Evolutionary conservation across 768 basidiomycete species (phyloP).

Genomic region (Austroboletus festivus): DNA sequence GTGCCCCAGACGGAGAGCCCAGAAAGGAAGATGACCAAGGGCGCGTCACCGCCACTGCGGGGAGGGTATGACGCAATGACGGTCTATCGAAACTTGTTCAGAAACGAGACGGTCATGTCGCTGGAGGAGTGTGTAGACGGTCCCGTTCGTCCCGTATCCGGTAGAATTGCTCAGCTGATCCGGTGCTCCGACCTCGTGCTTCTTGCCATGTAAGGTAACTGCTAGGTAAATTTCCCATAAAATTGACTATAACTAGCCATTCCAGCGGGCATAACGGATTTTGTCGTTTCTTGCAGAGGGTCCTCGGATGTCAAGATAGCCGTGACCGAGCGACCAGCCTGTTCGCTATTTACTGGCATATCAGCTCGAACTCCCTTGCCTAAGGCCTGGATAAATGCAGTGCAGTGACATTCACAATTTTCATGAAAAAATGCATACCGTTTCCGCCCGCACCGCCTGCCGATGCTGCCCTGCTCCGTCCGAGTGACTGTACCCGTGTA

Average conservation of each 20-base stretch:
- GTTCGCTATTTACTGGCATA: conserved; percentile 4
- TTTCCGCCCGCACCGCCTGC: conserved; percentile 18
- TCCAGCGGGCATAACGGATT: conserved; percentile 2
- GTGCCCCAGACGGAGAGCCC: conserved; percentile 32
- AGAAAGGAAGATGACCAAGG: conserved; percentile 14
- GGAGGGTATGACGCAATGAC: conserved; percentile 25
- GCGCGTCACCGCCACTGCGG: conserved; percentile 33
- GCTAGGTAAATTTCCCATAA: not conserved
- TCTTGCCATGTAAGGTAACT: conserved; percentile 6
- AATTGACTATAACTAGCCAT: not conserved
- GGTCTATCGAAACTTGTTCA: conserved; percentile 6
- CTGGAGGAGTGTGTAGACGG: conserved; percentile 4
- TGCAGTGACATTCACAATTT: conserved; percentile 20
- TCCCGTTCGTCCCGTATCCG: conserved; percentile 22
- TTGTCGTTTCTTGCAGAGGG: not conserved
- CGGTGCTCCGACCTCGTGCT: conserved; percentile 19
- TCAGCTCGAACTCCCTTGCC: conserved; percentile 4
- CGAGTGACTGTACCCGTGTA: no score
- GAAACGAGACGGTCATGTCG: conserved; percentile 8
- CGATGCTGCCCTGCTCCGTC: no score
- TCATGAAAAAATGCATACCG: conserved; percentile 15
- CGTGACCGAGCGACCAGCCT: conserved; percentile 17
- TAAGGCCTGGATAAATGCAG: conserved; percentile 13
- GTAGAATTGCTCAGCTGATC: conserved; percentile 14
- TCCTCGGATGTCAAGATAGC: conserved; percentile 19